A percentile compares a stretch with the other conserved stretches of the same genome.
Conservation (phyloP, 192 early-diverging fungal genomes). For the Coemansia sp. region DNA sequence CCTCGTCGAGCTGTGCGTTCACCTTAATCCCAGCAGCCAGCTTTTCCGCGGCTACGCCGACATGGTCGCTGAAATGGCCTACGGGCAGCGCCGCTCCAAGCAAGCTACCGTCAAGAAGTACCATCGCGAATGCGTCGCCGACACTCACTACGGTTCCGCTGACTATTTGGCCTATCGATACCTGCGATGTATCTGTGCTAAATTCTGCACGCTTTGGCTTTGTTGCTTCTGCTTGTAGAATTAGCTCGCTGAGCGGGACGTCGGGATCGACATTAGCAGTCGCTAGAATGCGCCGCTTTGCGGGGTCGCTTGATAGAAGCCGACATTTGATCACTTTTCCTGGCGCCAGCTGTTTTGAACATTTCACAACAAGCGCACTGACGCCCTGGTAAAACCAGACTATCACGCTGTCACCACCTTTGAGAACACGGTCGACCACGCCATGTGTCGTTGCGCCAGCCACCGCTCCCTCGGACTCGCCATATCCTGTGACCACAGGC, state of each 20-base stretch:
- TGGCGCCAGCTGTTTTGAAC: constrained; percentile 57
- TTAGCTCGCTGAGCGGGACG: constrained; percentile 36
- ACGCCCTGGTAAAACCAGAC: constrained; percentile 79
- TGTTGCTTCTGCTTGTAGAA: constrained; percentile 6
- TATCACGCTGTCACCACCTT: constrained; percentile 64
- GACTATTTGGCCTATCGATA: constrained; percentile 53
- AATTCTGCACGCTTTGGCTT: constrained; percentile 5
- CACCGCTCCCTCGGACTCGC: constrained; percentile 52
- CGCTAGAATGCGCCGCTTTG: constrained; percentile 60
- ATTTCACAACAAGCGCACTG: constrained; percentile 58
- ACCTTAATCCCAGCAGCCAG: constrained; percentile 17
- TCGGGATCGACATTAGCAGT: constrained; percentile 48
- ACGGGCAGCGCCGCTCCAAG: constrained; percentile 58
- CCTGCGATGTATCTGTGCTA: constrained; percentile 31
- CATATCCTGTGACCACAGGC: constrained; percentile 62
- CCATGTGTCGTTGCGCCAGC: constrained; percentile 58
- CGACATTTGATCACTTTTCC: constrained; percentile 77
- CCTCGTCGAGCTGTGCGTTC: constrained; percentile 52
- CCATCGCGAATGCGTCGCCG: constrained; percentile 47
- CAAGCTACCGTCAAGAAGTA: constrained; percentile 61
- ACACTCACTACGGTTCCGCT: constrained; percentile 60
- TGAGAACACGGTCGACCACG: constrained; percentile 29
- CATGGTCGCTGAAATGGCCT: constrained; percentile 69
- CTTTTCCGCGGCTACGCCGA: constrained; percentile 27
- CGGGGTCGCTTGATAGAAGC: constrained; percentile 60